Base-by-base conservation (phyloP, 768 basidiomycete species). In the Suillus lakei region DNA sequence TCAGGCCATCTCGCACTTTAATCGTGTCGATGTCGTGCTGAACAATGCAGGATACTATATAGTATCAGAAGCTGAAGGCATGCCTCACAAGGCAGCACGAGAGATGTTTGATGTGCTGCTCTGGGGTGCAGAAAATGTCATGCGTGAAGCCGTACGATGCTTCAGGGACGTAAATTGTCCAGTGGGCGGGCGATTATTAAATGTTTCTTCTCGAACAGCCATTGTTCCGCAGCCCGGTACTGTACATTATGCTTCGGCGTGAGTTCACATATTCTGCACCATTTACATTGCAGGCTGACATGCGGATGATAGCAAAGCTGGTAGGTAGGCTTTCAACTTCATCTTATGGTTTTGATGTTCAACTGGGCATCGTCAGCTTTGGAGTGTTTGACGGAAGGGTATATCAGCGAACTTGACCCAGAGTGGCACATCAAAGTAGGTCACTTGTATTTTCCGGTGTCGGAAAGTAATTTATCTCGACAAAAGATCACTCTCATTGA, bases 1-100 rank as follows among this genome's bases (percentile, higher is more conserved):
- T 1, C 64, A 70, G 48, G 76, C 79, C 0, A 70, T 76, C 44
- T 67, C 71, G 5, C 64, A 70, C 13, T 84, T 84, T 69, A 76
- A 76, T 4, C 70, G 81, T 28, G 65, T 84, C 12, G 84, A 84
- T 62, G 78, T 84, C 44, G 83, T 85, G 15, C 73, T 81, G 61
- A 83, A 80, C 63, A 86, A 85, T 60, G 83, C 83, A 60, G 74
- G 69, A 56, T 77, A 71, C 64, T 73, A 60, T 2, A 69, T 76
- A 4, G 61, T 78, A 23, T 75, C 69, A 3, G 83, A 96, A 91
- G 78, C 95, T 91, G 38, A 97, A 80, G 18, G 91, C 89, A 72
- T 95, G 89, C 2, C 95, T 92, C 64, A 96, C 91, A 62, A 93
- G 85, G 63, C 93, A 78, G 50, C 93, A 84, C n/a, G 95, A 93